A percentile compares a stretch with the other conserved stretches of the same genome.
These are phyloP conservation scores for Apophysomyces elegans DNA, from an alignment of 371 early-diverging fungal species.

Conservation along the genomic window DNA sequence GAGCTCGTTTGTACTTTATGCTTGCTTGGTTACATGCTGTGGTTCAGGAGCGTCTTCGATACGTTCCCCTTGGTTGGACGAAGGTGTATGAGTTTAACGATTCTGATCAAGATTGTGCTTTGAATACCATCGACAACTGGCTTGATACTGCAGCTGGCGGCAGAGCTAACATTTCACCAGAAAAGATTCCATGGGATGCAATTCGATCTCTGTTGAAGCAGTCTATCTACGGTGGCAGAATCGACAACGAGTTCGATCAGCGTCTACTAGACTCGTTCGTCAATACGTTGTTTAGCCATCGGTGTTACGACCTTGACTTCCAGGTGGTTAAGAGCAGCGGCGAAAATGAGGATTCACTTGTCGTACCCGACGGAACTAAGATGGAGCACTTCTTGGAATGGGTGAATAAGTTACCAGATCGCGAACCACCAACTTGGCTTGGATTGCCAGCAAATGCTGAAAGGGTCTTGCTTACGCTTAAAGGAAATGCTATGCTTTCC, in stretches of 20 bases:
- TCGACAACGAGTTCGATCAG: slow-evolving; percentile 94
- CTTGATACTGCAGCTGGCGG: slow-evolving; percentile 81
- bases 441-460: slow-evolving; percentile 96
- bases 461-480: slow-evolving; percentile 80
- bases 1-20: slow-evolving; percentile 90
- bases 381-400: slow-evolving; percentile 88
- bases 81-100: slow-evolving; percentile 98
- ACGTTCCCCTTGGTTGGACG: slow-evolving; percentile 98
- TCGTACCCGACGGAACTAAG: slow-evolving; percentile 90
- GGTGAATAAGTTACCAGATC: slow-evolving; percentile 87
- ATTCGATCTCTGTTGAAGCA: slow-evolving; percentile 84
- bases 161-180: slow-evolving; percentile 89
- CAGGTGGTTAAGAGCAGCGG: slow-evolving; percentile 68
- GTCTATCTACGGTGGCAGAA: slow-evolving; percentile 96
- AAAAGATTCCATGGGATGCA: slow-evolving; percentile 96
- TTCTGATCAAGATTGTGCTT: slow-evolving; percentile 92
- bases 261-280: slow-evolving; percentile 90
- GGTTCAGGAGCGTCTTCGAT: slow-evolving; percentile 93
- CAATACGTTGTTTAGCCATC: slow-evolving; percentile 78
- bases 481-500: slow-evolving; percentile 75
- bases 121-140: slow-evolving; percentile 92
- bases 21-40: slow-evolving; percentile 97
- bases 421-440: slow-evolving; percentile 96
- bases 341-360: slow-evolving; percentile 49
- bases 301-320: slow-evolving; percentile 84